phyloP scores from a whole-genome alignment of 768 basidiomycete species.

The Leccinum pellstonianum region DNA sequence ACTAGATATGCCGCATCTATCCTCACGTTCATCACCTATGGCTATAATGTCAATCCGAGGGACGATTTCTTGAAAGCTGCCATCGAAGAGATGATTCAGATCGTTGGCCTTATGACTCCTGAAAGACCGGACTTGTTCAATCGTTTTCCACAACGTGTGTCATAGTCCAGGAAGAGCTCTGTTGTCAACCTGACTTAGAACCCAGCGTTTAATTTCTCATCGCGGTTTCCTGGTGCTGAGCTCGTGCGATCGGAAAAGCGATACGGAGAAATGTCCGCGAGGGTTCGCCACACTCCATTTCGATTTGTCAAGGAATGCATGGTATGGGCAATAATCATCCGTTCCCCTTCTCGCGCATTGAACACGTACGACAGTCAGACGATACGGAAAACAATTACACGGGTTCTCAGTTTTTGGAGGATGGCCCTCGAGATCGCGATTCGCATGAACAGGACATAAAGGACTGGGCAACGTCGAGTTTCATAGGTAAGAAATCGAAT shows the following conservation, averaged over 20 bases:
- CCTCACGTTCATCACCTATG: constrained; percentile 23
- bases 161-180: background rate
- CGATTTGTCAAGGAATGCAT: constrained; percentile 24
- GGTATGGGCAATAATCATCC: constrained; percentile 5
- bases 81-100: constrained; percentile 12
- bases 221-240: constrained; percentile 11
- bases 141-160: constrained; percentile 24
- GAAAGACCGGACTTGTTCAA: constrained; percentile 20
- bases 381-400: constrained; percentile 22
- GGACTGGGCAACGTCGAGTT: constrained; percentile 17
- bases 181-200: background rate
- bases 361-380: constrained; percentile 15
- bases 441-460: constrained; percentile 20
- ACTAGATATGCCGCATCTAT: constrained; percentile 21
- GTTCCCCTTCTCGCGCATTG: background rate
- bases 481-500: constrained; percentile 18
- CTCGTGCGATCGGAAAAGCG: constrained; percentile 10
- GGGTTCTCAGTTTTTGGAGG: constrained; percentile 20
- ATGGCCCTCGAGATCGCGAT: constrained; percentile 5
- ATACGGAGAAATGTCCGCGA: constrained; percentile 11
- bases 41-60: constrained; percentile 15
- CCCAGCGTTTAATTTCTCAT: constrained; percentile 20
- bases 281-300: constrained; percentile 21
- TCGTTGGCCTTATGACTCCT: constrained; percentile 15
- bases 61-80: constrained; percentile 21